Evolutionary conservation across 2,329 filamentous ascomycete species (phyloP).

Genomic region (Gaeumannomyces sp.): DNA sequence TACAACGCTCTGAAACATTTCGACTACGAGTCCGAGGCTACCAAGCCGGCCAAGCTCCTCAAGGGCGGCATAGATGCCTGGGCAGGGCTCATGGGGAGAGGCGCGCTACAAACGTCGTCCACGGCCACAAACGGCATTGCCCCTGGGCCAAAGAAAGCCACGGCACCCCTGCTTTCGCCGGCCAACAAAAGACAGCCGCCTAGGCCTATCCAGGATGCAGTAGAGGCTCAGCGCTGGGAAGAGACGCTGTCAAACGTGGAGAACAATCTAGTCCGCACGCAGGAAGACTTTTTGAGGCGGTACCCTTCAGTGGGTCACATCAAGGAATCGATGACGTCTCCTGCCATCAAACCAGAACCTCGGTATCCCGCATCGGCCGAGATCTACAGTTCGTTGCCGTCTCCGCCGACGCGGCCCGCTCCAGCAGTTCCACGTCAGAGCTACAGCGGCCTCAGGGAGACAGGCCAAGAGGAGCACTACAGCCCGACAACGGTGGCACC

Average conservation of each 20-base stretch:
- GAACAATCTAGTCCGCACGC: conserved; percentile 57
- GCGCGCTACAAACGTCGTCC: conserved; percentile 46
- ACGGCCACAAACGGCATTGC: conserved; percentile 15
- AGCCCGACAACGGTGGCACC: conserved; percentile 35
- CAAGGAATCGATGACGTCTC: conserved; percentile 54
- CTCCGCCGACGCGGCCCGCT: conserved; percentile 59
- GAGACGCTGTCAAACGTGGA: conserved; percentile 56
- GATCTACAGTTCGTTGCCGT: conserved; percentile 42
- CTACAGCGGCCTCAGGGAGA: conserved; percentile 66
- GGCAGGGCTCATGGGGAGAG: conserved; percentile 71
- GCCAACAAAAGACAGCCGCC: conserved; percentile 16
- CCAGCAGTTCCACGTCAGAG: conserved; percentile 63
- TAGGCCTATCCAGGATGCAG: conserved; percentile 63
- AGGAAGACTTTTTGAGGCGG: conserved; percentile 77
- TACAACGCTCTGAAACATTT: conserved; percentile 77
- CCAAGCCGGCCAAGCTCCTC: conserved; percentile 66
- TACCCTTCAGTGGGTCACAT: conserved; percentile 66
- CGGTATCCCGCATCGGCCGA: conserved; percentile 23
- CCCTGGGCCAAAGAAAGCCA: conserved; percentile 23
- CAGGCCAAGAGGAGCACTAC: conserved; percentile 29
- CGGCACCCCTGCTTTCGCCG: neutral
- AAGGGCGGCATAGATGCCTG: conserved; percentile 81
- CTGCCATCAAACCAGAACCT: conserved; percentile 17
- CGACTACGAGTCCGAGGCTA: conserved; percentile 46
- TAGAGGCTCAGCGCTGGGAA: conserved; percentile 78